A percentile compares a stretch with the other conserved stretches of the same genome.
Conservation (phyloP, 495 filamentous ascomycete species). For the Annulohypoxylon bovei region DNA sequence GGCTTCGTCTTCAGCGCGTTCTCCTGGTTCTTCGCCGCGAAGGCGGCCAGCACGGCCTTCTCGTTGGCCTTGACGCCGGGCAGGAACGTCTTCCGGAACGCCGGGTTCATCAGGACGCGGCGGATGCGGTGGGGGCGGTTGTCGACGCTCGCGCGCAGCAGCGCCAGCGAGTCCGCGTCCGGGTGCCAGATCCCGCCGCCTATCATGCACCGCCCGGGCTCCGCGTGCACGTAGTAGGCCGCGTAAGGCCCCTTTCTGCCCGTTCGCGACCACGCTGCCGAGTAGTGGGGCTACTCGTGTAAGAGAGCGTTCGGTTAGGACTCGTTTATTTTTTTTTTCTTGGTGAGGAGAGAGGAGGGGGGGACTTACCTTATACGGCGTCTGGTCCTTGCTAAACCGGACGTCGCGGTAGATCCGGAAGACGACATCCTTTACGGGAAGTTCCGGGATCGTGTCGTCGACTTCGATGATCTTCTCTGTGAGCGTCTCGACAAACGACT, state of each 20-base stretch:
- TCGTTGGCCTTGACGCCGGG: slow-evolving; percentile 63
- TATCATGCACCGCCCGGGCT: slow-evolving; percentile 57
- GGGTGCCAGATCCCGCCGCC: slow-evolving; percentile 85
- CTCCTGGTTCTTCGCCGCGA: slow-evolving; percentile 71
- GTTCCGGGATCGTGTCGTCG: slow-evolving; percentile 83
- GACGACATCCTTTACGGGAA: slow-evolving; percentile 83
- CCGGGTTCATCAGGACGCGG: slow-evolving; percentile 65
- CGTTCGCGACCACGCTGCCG: slow-evolving; percentile 85
- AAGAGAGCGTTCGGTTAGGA: neutral
- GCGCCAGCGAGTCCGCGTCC: slow-evolving; percentile 66
- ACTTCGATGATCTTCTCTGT: slow-evolving; percentile 73
- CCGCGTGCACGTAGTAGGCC: slow-evolving; percentile 72
- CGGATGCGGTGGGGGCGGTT: slow-evolving; percentile 72
- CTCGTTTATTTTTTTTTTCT: neutral
- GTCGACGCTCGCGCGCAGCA: slow-evolving; percentile 78
- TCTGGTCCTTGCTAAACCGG: slow-evolving; percentile 78
- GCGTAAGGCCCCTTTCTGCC: slow-evolving; percentile 88
- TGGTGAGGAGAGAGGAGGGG: neutral
- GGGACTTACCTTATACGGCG: slow-evolving; percentile 79
- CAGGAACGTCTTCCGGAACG: slow-evolving; percentile 71
- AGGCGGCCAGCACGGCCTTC: slow-evolving; percentile 66
- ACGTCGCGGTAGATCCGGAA: slow-evolving; percentile 89
- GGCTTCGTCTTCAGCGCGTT: slow-evolving; percentile 85
- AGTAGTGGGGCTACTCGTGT: slow-evolving; percentile 73
- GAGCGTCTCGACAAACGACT: slow-evolving; percentile 74